Conservation (phyloP, 176 grass and related monocot species). For the Carex scoparia region DNA sequence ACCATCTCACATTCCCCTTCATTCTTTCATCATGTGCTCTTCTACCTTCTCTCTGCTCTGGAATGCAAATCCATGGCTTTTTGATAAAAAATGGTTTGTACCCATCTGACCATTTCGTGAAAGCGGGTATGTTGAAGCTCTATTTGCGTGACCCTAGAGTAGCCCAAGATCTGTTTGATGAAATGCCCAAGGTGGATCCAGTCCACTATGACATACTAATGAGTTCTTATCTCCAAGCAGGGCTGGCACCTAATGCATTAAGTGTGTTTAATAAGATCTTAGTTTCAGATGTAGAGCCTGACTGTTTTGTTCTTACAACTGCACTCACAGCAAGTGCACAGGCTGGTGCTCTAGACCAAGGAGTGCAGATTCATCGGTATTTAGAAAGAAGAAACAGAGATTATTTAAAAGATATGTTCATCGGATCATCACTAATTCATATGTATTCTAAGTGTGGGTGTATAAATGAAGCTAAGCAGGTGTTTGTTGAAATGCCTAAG, state of each 20-base stretch:
- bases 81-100: constrained; percentile 57
- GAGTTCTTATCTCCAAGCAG: constrained; percentile 43
- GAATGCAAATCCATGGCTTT: constrained; percentile 52
- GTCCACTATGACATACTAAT: constrained; percentile 84
- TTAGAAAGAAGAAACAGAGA: constrained; percentile 20
- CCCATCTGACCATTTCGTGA: constrained; percentile 66
- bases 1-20: constrained; percentile 85
- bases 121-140: constrained; percentile 59
- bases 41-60: constrained; percentile 14
- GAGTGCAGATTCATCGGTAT: constrained; percentile 56
- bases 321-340: constrained; percentile 56
- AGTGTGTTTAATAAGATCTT: constrained; percentile 52
- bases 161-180: constrained; percentile 54
- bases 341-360: constrained; percentile 49
- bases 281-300: constrained; percentile 32
- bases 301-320: constrained; percentile 65
- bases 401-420: constrained; percentile 48
- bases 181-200: constrained; percentile 39
- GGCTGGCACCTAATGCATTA: constrained; percentile 38
- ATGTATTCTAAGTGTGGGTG: constrained; percentile 92
- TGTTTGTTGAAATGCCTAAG: constrained; percentile 65
- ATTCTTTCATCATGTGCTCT: constrained; percentile 49
- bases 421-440: constrained; percentile 62
- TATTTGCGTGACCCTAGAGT: constrained; percentile 30
- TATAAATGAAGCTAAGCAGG: constrained; percentile 38